These are phyloP conservation scores for Condylostoma magnum DNA, from an alignment of 169 alveolate species.

Conservation along the genomic window DNA sequence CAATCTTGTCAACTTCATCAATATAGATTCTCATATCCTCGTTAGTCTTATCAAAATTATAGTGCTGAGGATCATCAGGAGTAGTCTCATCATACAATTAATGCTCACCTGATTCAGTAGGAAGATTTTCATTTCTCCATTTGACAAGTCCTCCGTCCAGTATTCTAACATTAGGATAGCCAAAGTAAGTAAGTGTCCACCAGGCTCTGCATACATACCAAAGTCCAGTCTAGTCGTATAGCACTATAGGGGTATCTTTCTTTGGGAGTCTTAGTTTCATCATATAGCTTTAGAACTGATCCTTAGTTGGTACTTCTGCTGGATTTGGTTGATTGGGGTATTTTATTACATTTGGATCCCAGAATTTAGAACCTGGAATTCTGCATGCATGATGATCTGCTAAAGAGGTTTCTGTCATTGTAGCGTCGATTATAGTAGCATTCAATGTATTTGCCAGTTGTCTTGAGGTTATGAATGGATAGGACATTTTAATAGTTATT, in stretches of 20 bases:
- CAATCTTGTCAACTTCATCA: not conserved
- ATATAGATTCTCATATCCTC: not conserved
- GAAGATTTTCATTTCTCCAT: not conserved
- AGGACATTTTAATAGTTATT: no score
- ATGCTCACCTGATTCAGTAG: not conserved
- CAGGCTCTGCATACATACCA: not conserved
- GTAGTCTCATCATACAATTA: not conserved
- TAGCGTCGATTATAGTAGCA: no score
- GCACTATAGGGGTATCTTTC: not conserved
- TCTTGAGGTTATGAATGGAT: no score
- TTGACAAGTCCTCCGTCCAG: slow-evolving; percentile 11
- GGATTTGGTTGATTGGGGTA: not conserved
- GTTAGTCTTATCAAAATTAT: not conserved
- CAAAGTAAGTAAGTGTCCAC: not conserved
- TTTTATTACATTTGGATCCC: not conserved
- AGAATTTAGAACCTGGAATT: slow-evolving; percentile 12
- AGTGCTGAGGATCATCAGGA: not conserved
- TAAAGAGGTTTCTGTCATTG: no score
- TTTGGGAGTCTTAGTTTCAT: not conserved
- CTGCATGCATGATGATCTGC: no score
- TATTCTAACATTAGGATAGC: not conserved
- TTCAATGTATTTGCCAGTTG: no score
- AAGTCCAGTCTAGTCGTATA: not conserved
- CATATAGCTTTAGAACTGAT: not conserved
- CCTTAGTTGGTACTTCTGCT: not conserved